Conservation (phyloP, 345 rosid species). For the Triadica sebifera region DNA sequence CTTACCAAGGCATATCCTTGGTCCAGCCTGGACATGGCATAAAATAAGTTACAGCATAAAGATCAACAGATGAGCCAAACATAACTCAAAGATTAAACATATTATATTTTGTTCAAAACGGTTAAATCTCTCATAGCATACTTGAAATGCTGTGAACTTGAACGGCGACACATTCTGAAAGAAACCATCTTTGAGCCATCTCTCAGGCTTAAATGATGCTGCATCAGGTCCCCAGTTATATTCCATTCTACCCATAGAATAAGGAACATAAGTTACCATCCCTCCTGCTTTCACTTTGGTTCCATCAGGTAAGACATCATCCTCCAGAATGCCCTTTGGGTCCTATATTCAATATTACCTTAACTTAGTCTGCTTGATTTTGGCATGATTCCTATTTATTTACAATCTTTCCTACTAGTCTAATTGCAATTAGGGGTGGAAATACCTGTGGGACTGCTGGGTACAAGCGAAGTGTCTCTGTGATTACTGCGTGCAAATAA, state of each 20-base stretch:
- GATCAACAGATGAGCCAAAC: not conserved
- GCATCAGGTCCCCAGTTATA: slow-evolving; percentile 95
- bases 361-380: not conserved
- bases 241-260: slow-evolving; percentile 95
- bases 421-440: not conserved
- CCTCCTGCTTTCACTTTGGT: slow-evolving; percentile 94
- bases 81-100: not conserved
- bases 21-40: slow-evolving; percentile 64
- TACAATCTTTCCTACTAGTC: not conserved
- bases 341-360: slow-evolving; percentile 43
- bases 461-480: slow-evolving; percentile 84
- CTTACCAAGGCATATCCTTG: slow-evolving; percentile 88
- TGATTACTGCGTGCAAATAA: slow-evolving; percentile 81
- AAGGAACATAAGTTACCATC: slow-evolving; percentile 97
- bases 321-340: slow-evolving; percentile 78
- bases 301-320: slow-evolving; percentile 85
- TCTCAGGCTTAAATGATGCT: slow-evolving; percentile 71
- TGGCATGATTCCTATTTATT: not conserved
- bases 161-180: slow-evolving; percentile 90
- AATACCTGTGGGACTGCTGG: slow-evolving; percentile 95
- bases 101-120: not conserved
- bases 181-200: slow-evolving; percentile 87
- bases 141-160: slow-evolving; percentile 97
- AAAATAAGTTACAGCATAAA: not conserved
- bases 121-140: slow-evolving; percentile 18